Percentiles rank a stretch among this genome's conserved stretches.
phyloP scores from a whole-genome alignment of 2,329 filamentous ascomycete species.

The Penicillium sclerotigenum region DNA sequence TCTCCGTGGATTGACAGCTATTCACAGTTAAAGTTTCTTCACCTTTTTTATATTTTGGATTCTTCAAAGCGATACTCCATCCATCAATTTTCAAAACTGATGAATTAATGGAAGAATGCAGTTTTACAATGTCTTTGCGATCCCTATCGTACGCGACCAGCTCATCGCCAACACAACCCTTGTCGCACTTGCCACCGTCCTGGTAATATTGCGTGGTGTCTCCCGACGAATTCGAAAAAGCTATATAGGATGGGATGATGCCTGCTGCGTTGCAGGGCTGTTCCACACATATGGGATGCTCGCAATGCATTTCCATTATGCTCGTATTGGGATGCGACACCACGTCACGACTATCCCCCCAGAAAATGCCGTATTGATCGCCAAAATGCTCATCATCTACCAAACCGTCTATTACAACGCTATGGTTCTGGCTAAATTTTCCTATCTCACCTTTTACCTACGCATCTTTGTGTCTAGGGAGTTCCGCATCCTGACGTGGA shows the following conservation, averaged over 20 bases:
- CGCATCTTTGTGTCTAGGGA: conserved; percentile 32
- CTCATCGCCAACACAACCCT: conserved; percentile 25
- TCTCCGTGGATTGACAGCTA: background rate
- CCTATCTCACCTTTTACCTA: conserved; percentile 32
- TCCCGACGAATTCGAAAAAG: conserved; percentile 28
- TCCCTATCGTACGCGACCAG: conserved; percentile 17
- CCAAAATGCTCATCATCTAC: conserved; percentile 20
- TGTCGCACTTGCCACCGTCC: conserved; percentile 25
- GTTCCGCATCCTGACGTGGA: conserved; percentile 30
- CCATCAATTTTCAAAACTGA: too few species aligned
- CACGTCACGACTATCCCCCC: conserved; percentile 5
- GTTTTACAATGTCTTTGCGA: conserved; percentile 16
- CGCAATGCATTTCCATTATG: conserved; percentile 20
- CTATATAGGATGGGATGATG: conserved; percentile 33
- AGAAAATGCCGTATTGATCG: conserved; percentile 8
- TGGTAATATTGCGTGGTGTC: conserved; percentile 24
- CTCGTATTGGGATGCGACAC: conserved; percentile 17
- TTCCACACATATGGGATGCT: conserved; percentile 22
- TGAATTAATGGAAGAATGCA: background rate
- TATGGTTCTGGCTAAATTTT: conserved; percentile 29
- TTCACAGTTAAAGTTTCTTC: background rate
- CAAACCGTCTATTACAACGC: conserved; percentile 30
- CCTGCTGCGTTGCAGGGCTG: conserved; percentile 22
- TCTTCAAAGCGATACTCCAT: too few species aligned
- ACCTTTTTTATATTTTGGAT: too few species aligned